phyloP scores from a whole-genome alignment of 116 monocot genomes.

The Papilionanthe hybrid region DNA sequence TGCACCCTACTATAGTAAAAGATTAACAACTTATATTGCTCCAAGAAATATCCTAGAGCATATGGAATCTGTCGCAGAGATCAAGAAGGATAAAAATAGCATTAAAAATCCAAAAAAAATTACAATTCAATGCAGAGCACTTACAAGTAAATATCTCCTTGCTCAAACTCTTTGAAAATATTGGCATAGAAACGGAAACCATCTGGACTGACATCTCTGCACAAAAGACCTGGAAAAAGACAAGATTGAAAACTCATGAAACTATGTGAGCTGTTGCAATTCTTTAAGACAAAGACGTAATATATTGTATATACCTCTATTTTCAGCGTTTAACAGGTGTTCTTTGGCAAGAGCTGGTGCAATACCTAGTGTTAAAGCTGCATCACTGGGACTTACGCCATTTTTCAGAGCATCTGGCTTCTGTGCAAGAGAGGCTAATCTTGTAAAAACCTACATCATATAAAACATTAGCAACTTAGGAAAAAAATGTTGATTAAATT shows the following conservation, averaged over 20 bases:
- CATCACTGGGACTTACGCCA: conserved; percentile 86
- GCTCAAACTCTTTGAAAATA: conserved; percentile 77
- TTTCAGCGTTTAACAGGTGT: conserved; percentile 80
- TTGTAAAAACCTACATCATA: conserved; percentile 57
- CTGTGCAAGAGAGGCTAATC: conserved; percentile 55
- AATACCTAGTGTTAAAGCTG: conserved; percentile 78
- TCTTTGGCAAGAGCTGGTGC: conserved; percentile 95
- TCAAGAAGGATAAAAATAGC: too few relatives aligned
- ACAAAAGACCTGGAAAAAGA: conserved; percentile 58
- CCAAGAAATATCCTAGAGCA: too few relatives aligned
- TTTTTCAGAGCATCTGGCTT: conserved; percentile 62
- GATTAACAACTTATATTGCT: too few relatives aligned
- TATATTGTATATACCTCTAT: conserved; percentile 38
- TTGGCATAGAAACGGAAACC: conserved; percentile 90
- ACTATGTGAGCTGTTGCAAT: background rate
- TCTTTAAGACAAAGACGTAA: background rate
- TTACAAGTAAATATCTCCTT: conserved; percentile 55
- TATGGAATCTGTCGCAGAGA: too few relatives aligned
- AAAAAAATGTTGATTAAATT: background rate
- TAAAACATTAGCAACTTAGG: background rate
- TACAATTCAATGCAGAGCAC: conserved; percentile 5
- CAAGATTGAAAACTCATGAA: background rate
- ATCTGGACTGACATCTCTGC: conserved; percentile 90
- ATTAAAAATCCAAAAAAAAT: too few relatives aligned
- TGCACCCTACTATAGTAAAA: too few relatives aligned